A percentile compares a stretch with the other conserved stretches of the same genome.
Evolutionary conservation across 2,329 filamentous ascomycete genomes (phyloP).

Genomic region (Pleomassaria siparia): DNA sequence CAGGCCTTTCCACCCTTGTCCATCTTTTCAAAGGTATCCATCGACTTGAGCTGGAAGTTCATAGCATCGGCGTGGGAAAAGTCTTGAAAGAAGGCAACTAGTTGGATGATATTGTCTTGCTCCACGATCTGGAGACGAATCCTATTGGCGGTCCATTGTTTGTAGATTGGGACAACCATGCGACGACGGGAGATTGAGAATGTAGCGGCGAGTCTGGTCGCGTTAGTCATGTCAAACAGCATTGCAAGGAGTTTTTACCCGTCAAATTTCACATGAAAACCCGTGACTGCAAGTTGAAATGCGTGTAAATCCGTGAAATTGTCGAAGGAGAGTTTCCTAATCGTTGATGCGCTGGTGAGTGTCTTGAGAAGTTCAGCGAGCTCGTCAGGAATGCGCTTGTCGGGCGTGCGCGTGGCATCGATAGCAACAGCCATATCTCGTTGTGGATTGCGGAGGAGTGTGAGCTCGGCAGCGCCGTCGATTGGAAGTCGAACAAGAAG

Average conservation of each 20-base stretch:
- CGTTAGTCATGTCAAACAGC: conserved; percentile 20
- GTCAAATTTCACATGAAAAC: conserved; percentile 65
- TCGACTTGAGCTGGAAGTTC: conserved; percentile 83
- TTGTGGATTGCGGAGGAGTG: conserved; percentile 65
- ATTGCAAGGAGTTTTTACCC: conserved; percentile 21
- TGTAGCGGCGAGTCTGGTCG: conserved; percentile 58
- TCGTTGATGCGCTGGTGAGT: conserved; percentile 61
- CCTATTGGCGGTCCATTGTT: conserved; percentile 85
- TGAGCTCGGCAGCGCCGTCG: conserved; percentile 39
- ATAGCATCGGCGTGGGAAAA: conserved; percentile 86
- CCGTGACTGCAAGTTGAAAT: conserved; percentile 78
- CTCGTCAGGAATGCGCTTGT: conserved; percentile 55
- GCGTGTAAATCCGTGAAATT: conserved; percentile 64
- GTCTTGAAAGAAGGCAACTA: conserved; percentile 85
- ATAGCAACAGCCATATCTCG: conserved; percentile 76
- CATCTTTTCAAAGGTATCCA: conserved; percentile 73
- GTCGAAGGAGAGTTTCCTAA: conserved; percentile 64
- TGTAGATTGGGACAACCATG: conserved; percentile 91
- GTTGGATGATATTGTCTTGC: conserved; percentile 72
- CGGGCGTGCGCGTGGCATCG: conserved; percentile 43
- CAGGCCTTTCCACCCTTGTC: conserved; percentile 61
- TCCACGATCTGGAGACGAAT: conserved; percentile 80
- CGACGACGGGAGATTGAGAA: conserved; percentile 81
- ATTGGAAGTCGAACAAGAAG: conserved; percentile 50
- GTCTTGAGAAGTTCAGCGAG: conserved; percentile 65